Evolutionary conservation across 2,329 filamentous ascomycete species (phyloP), one percentile per base, ranked within the genome.

Genomic region (Trichoderma semiorbis): DNA sequence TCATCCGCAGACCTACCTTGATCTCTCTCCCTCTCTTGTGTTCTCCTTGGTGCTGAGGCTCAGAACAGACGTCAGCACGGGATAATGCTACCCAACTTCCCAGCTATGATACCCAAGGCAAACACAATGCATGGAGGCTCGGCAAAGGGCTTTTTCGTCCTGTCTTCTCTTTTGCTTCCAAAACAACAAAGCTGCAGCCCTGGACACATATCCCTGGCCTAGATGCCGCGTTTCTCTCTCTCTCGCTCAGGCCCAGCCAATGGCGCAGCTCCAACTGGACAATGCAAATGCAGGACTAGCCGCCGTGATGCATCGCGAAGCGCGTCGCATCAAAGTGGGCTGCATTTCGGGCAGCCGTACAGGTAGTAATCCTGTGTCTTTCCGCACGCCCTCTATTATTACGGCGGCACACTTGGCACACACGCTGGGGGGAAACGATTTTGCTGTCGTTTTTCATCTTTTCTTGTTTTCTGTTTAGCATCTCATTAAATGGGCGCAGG

Each of bases 271-370:
- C 70, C 70, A 67, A 26, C 70, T 26, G 62, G 70, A 60, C 61
- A 71, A 67, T 67, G 62, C 43, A 61, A 39, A 39, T 39, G 39
- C 39, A 43, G 63, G 63, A 68, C 70, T 71, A 71, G 57, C 53
- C 62, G 64, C 64, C 53, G 64, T 39, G 32, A 66, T 57, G 64
- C 50, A 67, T 67, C 65, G 65, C 39, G 65, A 43, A 47, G 65
- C 65, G 65, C 65, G 55, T 68, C 65, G 26, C 65, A 47, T 47
- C n/a, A 21, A 53, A 53, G 47, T 53, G 47, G 47, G 34, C 65
- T 66, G 28, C 36, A 61, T 32, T 32, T 61, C 28, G 64, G 64
- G 34, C 43, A 55, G 64, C 32, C 64, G 24, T 36, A 53, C 21
- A 57, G 53, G 7, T 21, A 62, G 60, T 39, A 26, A 16, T 24